Conservation (phyloP, 2,329 filamentous ascomycete species). For the Hypoxylon sp. region DNA sequence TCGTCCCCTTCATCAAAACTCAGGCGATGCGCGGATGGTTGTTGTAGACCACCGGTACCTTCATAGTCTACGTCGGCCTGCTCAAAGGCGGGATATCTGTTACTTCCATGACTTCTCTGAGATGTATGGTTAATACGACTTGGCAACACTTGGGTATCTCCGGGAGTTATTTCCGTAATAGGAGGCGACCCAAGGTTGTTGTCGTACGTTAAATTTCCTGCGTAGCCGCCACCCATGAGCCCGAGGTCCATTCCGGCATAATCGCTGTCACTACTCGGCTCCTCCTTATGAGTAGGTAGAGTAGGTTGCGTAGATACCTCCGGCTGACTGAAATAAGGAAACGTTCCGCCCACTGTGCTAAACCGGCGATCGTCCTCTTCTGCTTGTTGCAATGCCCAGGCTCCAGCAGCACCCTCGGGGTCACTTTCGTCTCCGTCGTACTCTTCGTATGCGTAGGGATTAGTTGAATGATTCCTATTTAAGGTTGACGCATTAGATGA, state of each 20-base stretch:
- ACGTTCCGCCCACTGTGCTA: slow-evolving; percentile 64
- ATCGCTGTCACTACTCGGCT: slow-evolving; percentile 79
- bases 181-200: slow-evolving; percentile 62
- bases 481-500: slow-evolving; percentile 60
- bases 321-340: slow-evolving; percentile 63
- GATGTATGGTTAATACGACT: slow-evolving; percentile 57
- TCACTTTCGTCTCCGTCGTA: slow-evolving; percentile 83
- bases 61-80: slow-evolving; percentile 86
- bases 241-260: slow-evolving; percentile 80
- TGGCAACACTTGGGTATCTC: slow-evolving; percentile 65
- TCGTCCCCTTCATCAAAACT: slow-evolving; percentile 97
- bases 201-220: slow-evolving; percentile 67
- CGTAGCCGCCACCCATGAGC: slow-evolving; percentile 80
- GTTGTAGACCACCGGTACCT: slow-evolving; percentile 89
- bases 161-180: slow-evolving; percentile 58
- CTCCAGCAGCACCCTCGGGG: slow-evolving; percentile 85
- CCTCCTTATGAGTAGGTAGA: slow-evolving; percentile 65
- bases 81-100: slow-evolving; percentile 62
- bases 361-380: slow-evolving; percentile 81
- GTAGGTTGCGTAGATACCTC: slow-evolving; percentile 53
- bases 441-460: slow-evolving; percentile 56
- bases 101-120: slow-evolving; percentile 59
- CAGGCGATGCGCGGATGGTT: slow-evolving; percentile 79
- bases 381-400: slow-evolving; percentile 86
- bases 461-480: slow-evolving; percentile 56